Conservation (phyloP, 805 yeast genomes). For the Ogataea parapolymorpha region DNA sequence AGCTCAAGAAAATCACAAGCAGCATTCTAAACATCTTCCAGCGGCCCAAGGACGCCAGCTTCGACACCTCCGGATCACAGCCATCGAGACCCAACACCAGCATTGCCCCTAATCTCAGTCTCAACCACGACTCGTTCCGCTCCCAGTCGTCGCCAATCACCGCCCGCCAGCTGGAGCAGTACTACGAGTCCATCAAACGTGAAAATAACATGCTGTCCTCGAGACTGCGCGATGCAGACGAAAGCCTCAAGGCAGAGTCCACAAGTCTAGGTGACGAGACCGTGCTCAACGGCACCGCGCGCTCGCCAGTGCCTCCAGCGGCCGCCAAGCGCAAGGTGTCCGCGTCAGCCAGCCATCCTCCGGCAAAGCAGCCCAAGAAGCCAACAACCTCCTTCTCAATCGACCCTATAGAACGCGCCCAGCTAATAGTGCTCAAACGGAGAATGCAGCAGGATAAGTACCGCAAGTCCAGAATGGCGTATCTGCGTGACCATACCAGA, state of each 20-base stretch:
- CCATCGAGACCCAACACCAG: not conserved
- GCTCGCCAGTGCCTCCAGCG: not conserved
- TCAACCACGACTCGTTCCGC: constrained; percentile 9
- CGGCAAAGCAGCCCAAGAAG: not conserved
- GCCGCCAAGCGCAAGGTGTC: constrained; percentile 5
- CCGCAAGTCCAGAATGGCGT: constrained; percentile 45
- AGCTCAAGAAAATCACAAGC: constrained; percentile 15
- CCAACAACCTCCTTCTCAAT: constrained; percentile 13
- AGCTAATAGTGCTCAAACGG: constrained; percentile 30
- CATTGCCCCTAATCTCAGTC: not conserved
- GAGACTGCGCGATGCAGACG: constrained; percentile 13
- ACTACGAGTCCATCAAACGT: constrained; percentile 26
- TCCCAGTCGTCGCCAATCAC: constrained; percentile 19
- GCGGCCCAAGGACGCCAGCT: not conserved
- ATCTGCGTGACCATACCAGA: constrained; percentile 34
- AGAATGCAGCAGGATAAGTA: constrained; percentile 42
- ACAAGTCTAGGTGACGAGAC: constrained; percentile 10
- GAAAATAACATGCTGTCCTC: constrained; percentile 21
- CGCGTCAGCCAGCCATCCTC: not conserved
- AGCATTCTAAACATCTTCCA: constrained; percentile 12
- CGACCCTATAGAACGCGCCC: constrained; percentile 34
- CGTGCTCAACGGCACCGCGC: not conserved
- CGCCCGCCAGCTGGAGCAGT: constrained; percentile 27
- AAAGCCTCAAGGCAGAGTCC: constrained; percentile 14
- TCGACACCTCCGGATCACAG: not conserved